Evolutionary conservation across 495 filamentous ascomycete genomes (phyloP).

Genomic region (Bryoglossum gracile): DNA sequence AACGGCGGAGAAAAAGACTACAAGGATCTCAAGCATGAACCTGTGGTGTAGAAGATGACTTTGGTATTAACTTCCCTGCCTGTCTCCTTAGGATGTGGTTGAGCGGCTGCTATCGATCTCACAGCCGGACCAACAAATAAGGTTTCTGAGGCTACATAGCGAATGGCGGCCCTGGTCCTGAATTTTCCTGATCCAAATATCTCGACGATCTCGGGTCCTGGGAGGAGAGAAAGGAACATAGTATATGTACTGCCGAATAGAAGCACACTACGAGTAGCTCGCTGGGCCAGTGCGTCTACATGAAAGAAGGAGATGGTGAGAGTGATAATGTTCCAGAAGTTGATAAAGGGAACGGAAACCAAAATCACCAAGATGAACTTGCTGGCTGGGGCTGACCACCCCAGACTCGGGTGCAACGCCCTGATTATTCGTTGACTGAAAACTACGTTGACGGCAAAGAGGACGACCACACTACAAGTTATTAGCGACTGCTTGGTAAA

Average conservation of each 20-base stretch:
- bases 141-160: slow-evolving; percentile 44
- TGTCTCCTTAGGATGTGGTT: slow-evolving; percentile 38
- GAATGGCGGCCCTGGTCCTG: slow-evolving; percentile 52
- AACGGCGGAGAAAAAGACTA: slow-evolving; percentile 55
- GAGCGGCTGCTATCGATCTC: slow-evolving; percentile 50
- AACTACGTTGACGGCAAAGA: slow-evolving; percentile 73
- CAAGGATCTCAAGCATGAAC: slow-evolving; percentile 65
- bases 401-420: slow-evolving; percentile 61
- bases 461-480: slow-evolving; percentile 61
- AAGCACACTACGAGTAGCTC: slow-evolving; percentile 47
- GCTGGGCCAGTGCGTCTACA: slow-evolving; percentile 43
- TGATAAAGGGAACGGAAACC: slow-evolving; percentile 45
- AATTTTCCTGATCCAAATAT: slow-evolving; percentile 64
- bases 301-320: slow-evolving; percentile 51
- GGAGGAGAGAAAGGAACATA: slow-evolving; percentile 50
- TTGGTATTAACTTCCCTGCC: slow-evolving; percentile 60
- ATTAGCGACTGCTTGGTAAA: slow-evolving; percentile 42
- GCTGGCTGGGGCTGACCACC: slow-evolving; percentile 50
- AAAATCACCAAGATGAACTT: slow-evolving; percentile 49
- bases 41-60: slow-evolving; percentile 70
- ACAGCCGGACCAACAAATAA: slow-evolving; percentile 65
- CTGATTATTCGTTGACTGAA: slow-evolving; percentile 70
- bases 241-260: slow-evolving; percentile 59
- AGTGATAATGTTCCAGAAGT: slow-evolving; percentile 61
- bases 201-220: slow-evolving; percentile 42